phyloP scores from a whole-genome alignment of 2,329 filamentous ascomycete genomes.

The Lecanicillium sp. region DNA sequence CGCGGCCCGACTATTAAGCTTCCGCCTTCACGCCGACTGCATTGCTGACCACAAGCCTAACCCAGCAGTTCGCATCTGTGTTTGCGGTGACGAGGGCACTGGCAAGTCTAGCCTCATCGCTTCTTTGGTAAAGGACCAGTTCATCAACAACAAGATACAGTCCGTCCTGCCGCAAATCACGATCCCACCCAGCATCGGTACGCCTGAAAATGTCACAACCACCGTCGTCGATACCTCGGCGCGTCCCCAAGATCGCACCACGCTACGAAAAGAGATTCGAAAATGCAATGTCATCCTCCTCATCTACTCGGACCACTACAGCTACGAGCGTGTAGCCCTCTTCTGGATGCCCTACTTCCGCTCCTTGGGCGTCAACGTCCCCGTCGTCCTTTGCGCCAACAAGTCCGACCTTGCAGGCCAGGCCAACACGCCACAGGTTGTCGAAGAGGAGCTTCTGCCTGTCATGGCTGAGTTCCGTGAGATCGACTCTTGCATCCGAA shows the following conservation, averaged over 20 bases:
- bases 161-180: constrained; percentile 91
- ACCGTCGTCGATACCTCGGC: constrained; percentile 97
- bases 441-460: constrained; percentile 95
- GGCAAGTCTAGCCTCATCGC: constrained; percentile 92
- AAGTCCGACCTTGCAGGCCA: constrained; percentile 83
- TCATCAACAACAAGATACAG: constrained; percentile 93
- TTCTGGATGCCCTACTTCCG: constrained; percentile 99
- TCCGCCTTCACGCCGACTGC: not conserved
- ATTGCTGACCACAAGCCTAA: not conserved
- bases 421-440: constrained; percentile 72
- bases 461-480: constrained; percentile 99
- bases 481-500: constrained; percentile 95
- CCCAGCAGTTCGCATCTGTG: constrained; percentile 74
- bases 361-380: constrained; percentile 95
- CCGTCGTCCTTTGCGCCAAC: constrained; percentile 93
- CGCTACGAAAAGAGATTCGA: constrained; percentile 85
- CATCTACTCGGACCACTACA: constrained; percentile 98
- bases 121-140: constrained; percentile 93
- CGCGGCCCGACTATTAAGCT: not conserved
- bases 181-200: constrained; percentile 86
- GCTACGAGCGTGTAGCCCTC: constrained; percentile 91
- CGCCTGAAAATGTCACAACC: constrained; percentile 93
- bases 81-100: constrained; percentile 94
- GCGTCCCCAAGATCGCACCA: constrained; percentile 85
- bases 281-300: constrained; percentile 96